Evolutionary conservation across 352 stramenopile species (phyloP), one percentile per base, ranked within the genome.

Genomic region (Blastocystis sp.): DNA sequence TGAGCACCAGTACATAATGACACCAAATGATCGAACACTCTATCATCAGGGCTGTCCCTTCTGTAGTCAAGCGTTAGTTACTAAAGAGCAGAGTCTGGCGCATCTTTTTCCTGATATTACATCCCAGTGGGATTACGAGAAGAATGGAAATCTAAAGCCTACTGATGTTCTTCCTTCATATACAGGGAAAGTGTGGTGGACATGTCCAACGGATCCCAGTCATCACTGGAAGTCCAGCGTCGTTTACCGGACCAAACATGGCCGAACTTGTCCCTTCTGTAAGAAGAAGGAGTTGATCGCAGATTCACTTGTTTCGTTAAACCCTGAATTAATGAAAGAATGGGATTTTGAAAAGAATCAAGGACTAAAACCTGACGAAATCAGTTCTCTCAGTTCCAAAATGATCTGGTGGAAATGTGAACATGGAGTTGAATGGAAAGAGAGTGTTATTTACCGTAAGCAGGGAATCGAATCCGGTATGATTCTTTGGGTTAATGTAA

Each of bases 401-500:
- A 63, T 63, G n/a, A 42, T 80, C 24, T 80, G 69, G 69, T 80
- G 69, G 69, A 59, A 54, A n/a, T 80, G 69, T 35, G 32, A 80
- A 42, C 69, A 80, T 49, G 69, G 69, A n/a, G 69, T 80, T 5
- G 69, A 80, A 54, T 80, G 69, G 69, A 80, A 80, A 42, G 35
- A 80, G 27, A 63, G 35, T 27, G 69, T 80, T 0, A 16, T 63
- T 7, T 29, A 80, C n/a, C 21, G 69, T 29, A 39, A 58, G 14
- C 21, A 61, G 24, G 14, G 24, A 42, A 43, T 80, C 27, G 16
- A 39, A 32, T 24, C 12, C 11, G 69, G 69, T 80, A 59, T 11
- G 21, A 16, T 0, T 19, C 2, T 0, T 39, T 29, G 19, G 9
- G 35, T 6, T 12, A 19, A 4, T 59, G 12, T 39, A 42, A 6